Conservation (phyloP, 345 rosid genomes). For the Sapria himalayana region DNA sequence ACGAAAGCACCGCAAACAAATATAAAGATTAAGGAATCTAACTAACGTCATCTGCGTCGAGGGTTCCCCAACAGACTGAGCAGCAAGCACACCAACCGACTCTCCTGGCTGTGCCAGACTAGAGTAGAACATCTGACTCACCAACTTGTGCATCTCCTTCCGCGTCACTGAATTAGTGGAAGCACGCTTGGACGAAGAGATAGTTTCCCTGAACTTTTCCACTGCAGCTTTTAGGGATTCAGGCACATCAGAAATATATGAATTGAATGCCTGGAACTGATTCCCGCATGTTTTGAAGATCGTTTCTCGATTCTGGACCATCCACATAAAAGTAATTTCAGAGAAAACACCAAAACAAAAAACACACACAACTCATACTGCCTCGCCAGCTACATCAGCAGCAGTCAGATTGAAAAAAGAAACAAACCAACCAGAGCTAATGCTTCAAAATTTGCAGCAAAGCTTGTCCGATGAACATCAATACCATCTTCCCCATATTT, state of each 20-base stretch:
- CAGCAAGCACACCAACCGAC: slow-evolving; percentile 95
- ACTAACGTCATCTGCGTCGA: slow-evolving; percentile 98
- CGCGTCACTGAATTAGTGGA: slow-evolving; percentile 16
- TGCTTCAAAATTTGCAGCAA: slow-evolving; percentile 50
- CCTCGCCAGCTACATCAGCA: too few relatives aligned
- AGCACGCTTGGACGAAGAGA: slow-evolving; percentile 18
- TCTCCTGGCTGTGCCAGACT: slow-evolving; percentile 99
- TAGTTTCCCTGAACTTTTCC: slow-evolving; percentile 26
- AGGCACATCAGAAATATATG: slow-evolving; percentile 39
- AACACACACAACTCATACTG: too few relatives aligned
- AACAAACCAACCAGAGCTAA: slow-evolving; percentile 27
- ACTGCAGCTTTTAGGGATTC: slow-evolving; percentile 40
- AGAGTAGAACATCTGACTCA: slow-evolving; percentile 46
- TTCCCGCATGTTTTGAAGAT: slow-evolving; percentile 21
- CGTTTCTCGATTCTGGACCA: slow-evolving; percentile 79
- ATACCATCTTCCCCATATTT: slow-evolving; percentile 94
- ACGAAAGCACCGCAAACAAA: too few relatives aligned
- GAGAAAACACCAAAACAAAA: slow-evolving; percentile 7
- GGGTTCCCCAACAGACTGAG: slow-evolving; percentile 99
- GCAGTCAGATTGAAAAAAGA: slow-evolving; percentile 6
- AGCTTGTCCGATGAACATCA: slow-evolving; percentile 79
- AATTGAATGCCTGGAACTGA: slow-evolving; percentile 21
- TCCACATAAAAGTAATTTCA: too few relatives aligned
- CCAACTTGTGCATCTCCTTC: slow-evolving; percentile 33
- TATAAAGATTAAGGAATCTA: too few relatives aligned